Conservation (phyloP, 169 alveolate genomes). For the Perkinsus olseni region DNA sequence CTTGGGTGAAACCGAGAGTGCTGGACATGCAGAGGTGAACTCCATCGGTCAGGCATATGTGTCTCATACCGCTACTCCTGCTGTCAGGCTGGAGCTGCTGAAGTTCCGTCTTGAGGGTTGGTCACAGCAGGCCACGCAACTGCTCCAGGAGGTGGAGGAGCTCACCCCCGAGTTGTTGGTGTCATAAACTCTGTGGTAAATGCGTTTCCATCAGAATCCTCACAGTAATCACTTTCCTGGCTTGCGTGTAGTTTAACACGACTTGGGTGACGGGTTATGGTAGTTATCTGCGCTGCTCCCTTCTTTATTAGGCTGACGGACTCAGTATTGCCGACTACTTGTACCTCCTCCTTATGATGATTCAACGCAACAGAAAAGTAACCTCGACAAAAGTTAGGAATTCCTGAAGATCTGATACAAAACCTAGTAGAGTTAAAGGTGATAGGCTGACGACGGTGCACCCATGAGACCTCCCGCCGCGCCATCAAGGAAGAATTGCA, state of each 20-base stretch:
- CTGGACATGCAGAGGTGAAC: neutral
- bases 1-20: neutral
- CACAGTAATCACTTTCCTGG: neutral
- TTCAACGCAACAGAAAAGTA: too few species aligned
- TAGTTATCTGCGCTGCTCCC: too few species aligned
- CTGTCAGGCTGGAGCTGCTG: neutral
- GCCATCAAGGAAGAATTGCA: too few species aligned
- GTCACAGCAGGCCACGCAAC: neutral
- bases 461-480: too few species aligned
- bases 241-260: neutral
- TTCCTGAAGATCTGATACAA: too few species aligned
- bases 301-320: too few species aligned
- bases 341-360: too few species aligned
- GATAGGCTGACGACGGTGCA: too few species aligned
- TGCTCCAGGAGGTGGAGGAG: neutral
- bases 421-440: too few species aligned
- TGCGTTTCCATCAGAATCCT: neutral
- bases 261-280: too few species aligned
- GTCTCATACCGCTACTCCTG: neutral
- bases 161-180: neutral
- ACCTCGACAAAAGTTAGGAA: too few species aligned
- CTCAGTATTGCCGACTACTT: too few species aligned
- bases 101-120: neutral
- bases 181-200: neutral
- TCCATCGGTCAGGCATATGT: neutral